These are phyloP conservation scores for Rhodosorus marinus DNA, from an alignment of 23 red algal species.

Conservation along the genomic window DNA sequence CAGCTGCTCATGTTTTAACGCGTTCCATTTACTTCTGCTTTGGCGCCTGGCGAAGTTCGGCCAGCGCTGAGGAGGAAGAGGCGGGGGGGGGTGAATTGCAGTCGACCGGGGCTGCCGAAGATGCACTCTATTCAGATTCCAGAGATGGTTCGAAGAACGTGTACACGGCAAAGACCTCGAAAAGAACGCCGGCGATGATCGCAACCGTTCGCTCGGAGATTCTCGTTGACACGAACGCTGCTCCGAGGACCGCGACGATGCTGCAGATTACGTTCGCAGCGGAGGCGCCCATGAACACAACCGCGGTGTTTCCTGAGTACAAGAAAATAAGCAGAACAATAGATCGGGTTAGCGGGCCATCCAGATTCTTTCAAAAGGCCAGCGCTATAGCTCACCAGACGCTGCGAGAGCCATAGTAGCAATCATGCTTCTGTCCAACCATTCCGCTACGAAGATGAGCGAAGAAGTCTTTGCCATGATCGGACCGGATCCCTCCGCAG, in stretches of 20 bases:
- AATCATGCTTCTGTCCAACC: constrained; percentile 92
- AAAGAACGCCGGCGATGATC: constrained; percentile 55
- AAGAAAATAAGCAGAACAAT: too few species aligned
- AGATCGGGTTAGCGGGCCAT: too few species aligned
- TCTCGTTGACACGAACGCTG: constrained; percentile 33
- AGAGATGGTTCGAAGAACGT: constrained; percentile 57
- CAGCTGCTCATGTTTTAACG: too few species aligned
- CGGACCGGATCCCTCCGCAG: constrained; percentile 10
- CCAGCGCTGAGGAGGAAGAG: too few species aligned
- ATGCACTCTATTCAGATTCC: too few species aligned
- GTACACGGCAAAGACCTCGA: constrained; percentile 72
- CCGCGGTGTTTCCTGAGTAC: constrained; percentile 35
- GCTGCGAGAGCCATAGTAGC: constrained; percentile 91
- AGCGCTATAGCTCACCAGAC: too few species aligned
- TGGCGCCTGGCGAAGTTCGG: too few species aligned
- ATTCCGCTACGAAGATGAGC: constrained; percentile 80
- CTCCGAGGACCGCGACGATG: constrained; percentile 63
- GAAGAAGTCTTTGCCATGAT: constrained; percentile 44
- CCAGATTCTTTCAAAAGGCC: too few species aligned
- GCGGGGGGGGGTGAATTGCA: too few species aligned
- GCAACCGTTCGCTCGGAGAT: constrained; percentile 79
- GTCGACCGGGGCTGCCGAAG: too few species aligned
- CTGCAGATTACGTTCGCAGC: constrained; percentile 73
- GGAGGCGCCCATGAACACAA: constrained; percentile 68
- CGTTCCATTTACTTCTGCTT: too few species aligned